These are phyloP conservation scores for Coniella lustricola DNA, from an alignment of 2,329 filamentous ascomycete species.

Conservation along the genomic window DNA sequence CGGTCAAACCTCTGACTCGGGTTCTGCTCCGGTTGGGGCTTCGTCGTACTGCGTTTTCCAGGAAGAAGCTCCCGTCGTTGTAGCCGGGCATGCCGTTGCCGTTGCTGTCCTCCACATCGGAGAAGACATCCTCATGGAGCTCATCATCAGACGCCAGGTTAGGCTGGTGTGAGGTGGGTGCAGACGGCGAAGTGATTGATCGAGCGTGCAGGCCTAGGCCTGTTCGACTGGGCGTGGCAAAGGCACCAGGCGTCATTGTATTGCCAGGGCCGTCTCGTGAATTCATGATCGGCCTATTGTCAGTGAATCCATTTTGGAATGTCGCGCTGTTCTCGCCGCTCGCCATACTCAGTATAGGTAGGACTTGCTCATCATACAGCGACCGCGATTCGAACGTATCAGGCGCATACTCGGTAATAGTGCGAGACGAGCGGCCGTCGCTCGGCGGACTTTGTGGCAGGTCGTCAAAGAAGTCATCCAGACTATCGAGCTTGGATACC, in stretches of 20 bases:
- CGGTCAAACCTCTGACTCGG: constrained; percentile 56
- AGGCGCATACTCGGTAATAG: constrained; percentile 57
- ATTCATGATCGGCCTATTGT: constrained; percentile 55
- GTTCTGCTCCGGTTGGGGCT: constrained; percentile 49
- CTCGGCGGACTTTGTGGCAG: constrained; percentile 52
- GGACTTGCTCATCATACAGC: constrained; percentile 86
- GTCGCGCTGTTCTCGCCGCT: constrained; percentile 57
- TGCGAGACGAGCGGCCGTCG: constrained; percentile 55
- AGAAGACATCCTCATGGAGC: constrained; percentile 64
- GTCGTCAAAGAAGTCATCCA: constrained; percentile 79
- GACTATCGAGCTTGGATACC: constrained; percentile 68
- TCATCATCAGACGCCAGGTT: constrained; percentile 71
- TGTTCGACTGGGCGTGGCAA: constrained; percentile 49
- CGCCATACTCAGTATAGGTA: constrained; percentile 83
- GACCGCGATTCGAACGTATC: constrained; percentile 67
- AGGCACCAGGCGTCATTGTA: constrained; percentile 56
- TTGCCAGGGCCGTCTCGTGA: constrained; percentile 51
- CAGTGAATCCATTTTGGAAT: constrained; percentile 84
- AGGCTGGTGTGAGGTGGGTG: constrained; percentile 46
- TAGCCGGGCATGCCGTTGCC: constrained; percentile 31
- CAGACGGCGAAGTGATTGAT: constrained; percentile 75
- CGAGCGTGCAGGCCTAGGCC: constrained; percentile 68
- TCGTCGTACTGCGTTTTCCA: constrained; percentile 56
- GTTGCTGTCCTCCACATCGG: constrained; percentile 62
- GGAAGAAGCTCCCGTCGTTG: constrained; percentile 43